Evolutionary conservation across 2,329 filamentous ascomycete species (phyloP), one percentile per base, ranked within the genome.

Genomic region (Escovopsis sp.): DNA sequence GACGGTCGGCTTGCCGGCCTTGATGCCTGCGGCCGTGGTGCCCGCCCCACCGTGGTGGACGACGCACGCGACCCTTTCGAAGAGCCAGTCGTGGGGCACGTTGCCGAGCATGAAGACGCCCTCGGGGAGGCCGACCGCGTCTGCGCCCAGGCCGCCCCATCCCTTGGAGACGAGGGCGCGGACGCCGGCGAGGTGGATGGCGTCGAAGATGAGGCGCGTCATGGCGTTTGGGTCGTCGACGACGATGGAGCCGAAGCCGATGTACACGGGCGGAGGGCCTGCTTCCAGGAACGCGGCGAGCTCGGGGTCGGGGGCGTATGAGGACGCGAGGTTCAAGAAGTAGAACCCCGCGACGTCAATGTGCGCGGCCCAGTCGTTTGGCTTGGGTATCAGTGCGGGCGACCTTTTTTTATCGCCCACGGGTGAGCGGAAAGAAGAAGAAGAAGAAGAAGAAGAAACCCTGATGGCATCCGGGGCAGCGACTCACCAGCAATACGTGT

Each of bases 41-140:
- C 86, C 86, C 8, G 86, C 86, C 45, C 87, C 86, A 19, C 86
- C 87, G 48, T 94, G 86, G 55, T 94, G 87, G 5, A 91, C 82
- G 1, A 94, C 86, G 36, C 77, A 80, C 1, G 83, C 82, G 1
- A 93, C 85, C 33, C 73, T 78, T 48, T 85, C 70, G 59, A 94
- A 94, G 0, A 94, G 64, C 86, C 86, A 94, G 61, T 94, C 87
- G 48, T 94, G 87, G 1, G 86, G 86, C 37, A 80, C 78, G 53
- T 89, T 91, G 10, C 83, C 85, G 33, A 94, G 68, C 76, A 93
- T 85, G 55, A 84, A 85, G 2, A 93, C 77, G 4, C 77, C 76
- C 3, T 86, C 76, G 0, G 85, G 85, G n/a, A 86, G 61, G 1
- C 72, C 73, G 4, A 82, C 57, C 30, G 77, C 67, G 51, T 86